These are phyloP conservation scores for Schwanniomyces yamadae DNA, from an alignment of 805 yeast species.

Conservation along the genomic window DNA sequence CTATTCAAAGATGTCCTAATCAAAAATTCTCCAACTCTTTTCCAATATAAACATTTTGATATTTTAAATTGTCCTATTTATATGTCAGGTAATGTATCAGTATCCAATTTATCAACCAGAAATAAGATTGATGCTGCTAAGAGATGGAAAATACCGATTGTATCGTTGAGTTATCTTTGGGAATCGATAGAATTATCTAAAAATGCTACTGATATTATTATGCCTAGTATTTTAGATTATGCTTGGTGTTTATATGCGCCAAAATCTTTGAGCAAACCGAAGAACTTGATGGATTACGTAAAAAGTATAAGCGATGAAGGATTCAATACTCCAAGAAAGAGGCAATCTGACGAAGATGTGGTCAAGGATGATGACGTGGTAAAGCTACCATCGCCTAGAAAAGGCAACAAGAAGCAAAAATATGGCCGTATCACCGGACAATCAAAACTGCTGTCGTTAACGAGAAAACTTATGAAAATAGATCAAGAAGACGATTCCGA, in stretches of 20 bases:
- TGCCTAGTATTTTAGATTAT: conserved; percentile 45
- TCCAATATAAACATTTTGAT: conserved; percentile 32
- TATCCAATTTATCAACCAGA: conserved; percentile 43
- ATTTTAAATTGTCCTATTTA: conserved; percentile 35
- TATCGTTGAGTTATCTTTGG: conserved; percentile 55
- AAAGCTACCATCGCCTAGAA: conserved; percentile 55
- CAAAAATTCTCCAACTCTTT: conserved; percentile 42
- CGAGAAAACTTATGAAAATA: conserved; percentile 7
- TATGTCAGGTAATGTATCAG: conserved; percentile 31
- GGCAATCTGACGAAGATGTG: conserved; percentile 1
- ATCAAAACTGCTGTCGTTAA: conserved; percentile 10
- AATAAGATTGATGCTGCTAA: conserved; percentile 60
- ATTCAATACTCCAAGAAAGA: conserved; percentile 8
- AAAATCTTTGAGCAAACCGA: conserved; percentile 19
- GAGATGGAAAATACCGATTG: conserved; percentile 57
- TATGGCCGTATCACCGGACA: conserved; percentile 44
- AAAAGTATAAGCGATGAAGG: conserved; percentile 16
- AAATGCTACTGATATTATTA: conserved; percentile 13
- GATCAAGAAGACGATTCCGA: conserved; percentile 6
- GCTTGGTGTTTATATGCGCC: conserved; percentile 61
- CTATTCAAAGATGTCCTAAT: conserved; percentile 39
- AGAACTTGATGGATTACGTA: conserved; percentile 20
- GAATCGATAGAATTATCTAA: conserved; percentile 41
- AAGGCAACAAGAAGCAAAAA: conserved; percentile 38
- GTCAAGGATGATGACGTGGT: conserved; percentile 18